phyloP scores from a whole-genome alignment of 2,329 filamentous ascomycete species.

The Talaromyces sp. region DNA sequence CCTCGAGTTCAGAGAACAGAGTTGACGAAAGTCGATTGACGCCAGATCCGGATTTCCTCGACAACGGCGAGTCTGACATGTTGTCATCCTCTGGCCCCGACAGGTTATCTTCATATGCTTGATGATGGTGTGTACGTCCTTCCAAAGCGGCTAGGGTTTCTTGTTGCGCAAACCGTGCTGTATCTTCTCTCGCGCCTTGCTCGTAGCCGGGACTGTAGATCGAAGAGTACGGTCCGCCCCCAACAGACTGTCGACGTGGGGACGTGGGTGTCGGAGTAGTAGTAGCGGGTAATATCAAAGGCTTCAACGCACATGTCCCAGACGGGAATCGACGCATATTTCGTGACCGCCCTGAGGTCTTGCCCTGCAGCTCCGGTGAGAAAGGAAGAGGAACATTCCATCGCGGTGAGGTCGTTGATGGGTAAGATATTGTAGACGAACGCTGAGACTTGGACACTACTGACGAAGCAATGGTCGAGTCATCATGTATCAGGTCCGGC shows the following conservation, averaged over 20 bases:
- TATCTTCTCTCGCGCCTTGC: neutral
- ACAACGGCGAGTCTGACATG: slow-evolving; percentile 1
- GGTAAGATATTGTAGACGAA: slow-evolving; percentile 23
- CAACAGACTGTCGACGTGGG: slow-evolving; percentile 1
- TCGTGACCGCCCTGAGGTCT: slow-evolving; percentile 20
- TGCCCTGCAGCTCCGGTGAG: slow-evolving; percentile 20
- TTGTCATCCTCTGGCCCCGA: slow-evolving; percentile 12
- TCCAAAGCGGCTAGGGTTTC: slow-evolving; percentile 30
- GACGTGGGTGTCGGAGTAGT: slow-evolving; percentile 9
- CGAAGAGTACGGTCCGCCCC: neutral
- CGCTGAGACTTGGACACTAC: slow-evolving; percentile 21
- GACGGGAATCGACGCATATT: slow-evolving; percentile 33
- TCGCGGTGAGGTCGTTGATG: slow-evolving; percentile 19
- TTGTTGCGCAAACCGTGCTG: slow-evolving; percentile 26
- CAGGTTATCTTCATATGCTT: slow-evolving; percentile 23
- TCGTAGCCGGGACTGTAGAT: slow-evolving; percentile 18
- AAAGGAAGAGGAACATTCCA: slow-evolving; percentile 23
- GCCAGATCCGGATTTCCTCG: neutral
- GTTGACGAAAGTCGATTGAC: neutral
- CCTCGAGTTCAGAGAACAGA: slow-evolving; percentile 6
- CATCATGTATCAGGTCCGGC: slow-evolving; percentile 8
- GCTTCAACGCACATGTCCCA: slow-evolving; percentile 31
- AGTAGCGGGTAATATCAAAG: slow-evolving; percentile 27
- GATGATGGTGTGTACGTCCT: slow-evolving; percentile 22
- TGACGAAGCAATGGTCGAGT: slow-evolving; percentile 11